Evolutionary conservation across 2,329 filamentous ascomycete genomes (phyloP).

Genomic region (Didymella segeticola): DNA sequence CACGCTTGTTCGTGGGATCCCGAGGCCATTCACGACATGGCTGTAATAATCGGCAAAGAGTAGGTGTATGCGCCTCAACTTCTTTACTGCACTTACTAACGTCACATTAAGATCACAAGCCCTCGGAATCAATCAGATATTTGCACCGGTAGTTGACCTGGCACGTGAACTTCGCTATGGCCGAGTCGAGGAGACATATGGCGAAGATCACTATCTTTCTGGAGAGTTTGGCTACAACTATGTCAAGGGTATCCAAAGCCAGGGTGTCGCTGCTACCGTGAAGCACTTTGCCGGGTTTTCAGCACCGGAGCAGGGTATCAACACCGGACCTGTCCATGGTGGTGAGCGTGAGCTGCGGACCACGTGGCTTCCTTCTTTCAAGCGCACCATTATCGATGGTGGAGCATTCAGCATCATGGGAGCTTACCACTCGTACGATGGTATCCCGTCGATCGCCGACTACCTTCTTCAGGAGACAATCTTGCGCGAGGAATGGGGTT

Average conservation of each 20-base stretch:
- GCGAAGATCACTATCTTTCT: conserved; percentile 71
- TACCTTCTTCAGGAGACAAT: conserved; percentile 70
- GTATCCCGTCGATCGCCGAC: conserved; percentile 71
- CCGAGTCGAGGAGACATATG: conserved; percentile 75
- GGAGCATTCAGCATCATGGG: conserved; percentile 75
- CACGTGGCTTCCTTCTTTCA: conserved; percentile 66
- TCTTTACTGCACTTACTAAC: not conserved
- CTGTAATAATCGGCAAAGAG: conserved; percentile 68
- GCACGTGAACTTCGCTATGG: conserved; percentile 75
- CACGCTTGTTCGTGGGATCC: conserved; percentile 76
- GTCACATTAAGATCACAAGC: conserved; percentile 55
- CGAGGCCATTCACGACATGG: conserved; percentile 71
- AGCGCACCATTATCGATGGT: conserved; percentile 73
- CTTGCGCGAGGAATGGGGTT: conserved; percentile 74
- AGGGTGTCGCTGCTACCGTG: conserved; percentile 72
- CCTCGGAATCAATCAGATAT: conserved; percentile 75
- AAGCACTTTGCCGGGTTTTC: conserved; percentile 78
- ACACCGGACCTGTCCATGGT: conserved; percentile 66
- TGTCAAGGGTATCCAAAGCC: conserved; percentile 67
- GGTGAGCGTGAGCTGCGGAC: conserved; percentile 63
- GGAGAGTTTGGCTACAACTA: conserved; percentile 71
- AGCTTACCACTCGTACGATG: conserved; percentile 77
- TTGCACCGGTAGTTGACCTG: conserved; percentile 73
- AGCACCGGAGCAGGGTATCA: conserved; percentile 74
- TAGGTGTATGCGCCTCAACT: not conserved